Base-by-base conservation (phyloP, 257 asterid genomes). In the Datura wrightii region DNA sequence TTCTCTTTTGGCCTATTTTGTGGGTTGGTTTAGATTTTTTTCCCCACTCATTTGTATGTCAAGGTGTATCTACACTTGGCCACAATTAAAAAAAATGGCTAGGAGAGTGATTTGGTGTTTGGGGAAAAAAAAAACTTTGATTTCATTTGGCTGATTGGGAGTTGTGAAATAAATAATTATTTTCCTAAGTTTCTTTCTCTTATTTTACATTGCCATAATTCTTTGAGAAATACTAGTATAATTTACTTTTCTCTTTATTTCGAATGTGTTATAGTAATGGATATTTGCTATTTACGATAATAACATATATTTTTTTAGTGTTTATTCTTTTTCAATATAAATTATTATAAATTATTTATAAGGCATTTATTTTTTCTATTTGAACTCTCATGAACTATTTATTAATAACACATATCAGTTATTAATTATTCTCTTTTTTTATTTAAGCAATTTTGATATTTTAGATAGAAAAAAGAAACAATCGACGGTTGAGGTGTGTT, bases 1-100 rank as follows among this genome's bases (percentile, higher is more conserved):
- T n/a, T n/a, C n/a, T n/a, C n/a, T n/a, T 24, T 36, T 50, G 8
- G 10, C 19, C 50, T 34, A 60, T 80, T 70, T n/a, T 66, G 46
- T 60, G 65, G 48, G 78, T 67, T 8, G 53, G 53, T 54, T 86
- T 46, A 83, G 65, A 71, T 53, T 50, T 16, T 41, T 69, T 39
- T 13, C 50, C 42, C 79, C 78, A 39, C 34, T 39, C 24, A 39
- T 69, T 39, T 69, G 78, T 69, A 76, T 44, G 86, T 69, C 86
- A 84, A 85, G 72, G 83, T 87, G 86, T 82, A 79, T 85, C 82
- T 79, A 72, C 56, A 59, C 81, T 39, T 83, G 67, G 76, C 83
- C 81, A 11, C 16, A 87, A 80, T 80, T 67, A 82, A 82, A 84
- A 18, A 41, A 2, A 8, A 48, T 8, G 41, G 67, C 10, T 53